These are phyloP conservation scores for Jackrogersella multiformis DNA, from an alignment of 495 filamentous ascomycete species.

Conservation along the genomic window DNA sequence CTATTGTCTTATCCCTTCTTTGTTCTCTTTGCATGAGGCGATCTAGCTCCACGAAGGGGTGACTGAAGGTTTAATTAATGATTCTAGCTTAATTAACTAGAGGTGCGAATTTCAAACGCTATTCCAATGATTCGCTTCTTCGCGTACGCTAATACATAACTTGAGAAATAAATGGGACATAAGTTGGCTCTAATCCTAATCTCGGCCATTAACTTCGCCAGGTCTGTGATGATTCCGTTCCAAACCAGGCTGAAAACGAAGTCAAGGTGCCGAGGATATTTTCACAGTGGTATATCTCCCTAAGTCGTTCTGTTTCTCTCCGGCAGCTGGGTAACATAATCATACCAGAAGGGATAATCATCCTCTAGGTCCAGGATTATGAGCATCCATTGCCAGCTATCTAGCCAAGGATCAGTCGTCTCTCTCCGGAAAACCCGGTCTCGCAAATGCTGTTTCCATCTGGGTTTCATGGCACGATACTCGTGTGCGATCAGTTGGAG, in stretches of 20 bases:
- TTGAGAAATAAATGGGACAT: too few relatives aligned
- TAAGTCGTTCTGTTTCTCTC: conserved; percentile 11
- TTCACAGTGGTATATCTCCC: conserved; percentile 18
- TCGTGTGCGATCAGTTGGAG: conserved; percentile 1
- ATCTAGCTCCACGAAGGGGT: too few relatives aligned
- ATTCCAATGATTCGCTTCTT: too few relatives aligned
- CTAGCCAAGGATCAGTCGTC: conserved; percentile 8
- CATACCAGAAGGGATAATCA: conserved; percentile 5
- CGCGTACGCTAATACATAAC: too few relatives aligned
- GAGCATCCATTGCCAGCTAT: conserved; percentile 15
- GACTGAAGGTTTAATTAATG: too few relatives aligned
- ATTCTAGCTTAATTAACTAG: neutral
- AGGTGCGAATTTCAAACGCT: too few relatives aligned
- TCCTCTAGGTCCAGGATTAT: conserved; percentile 1
- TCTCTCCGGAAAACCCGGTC: neutral
- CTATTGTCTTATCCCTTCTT: neutral
- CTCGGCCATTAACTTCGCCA: neutral
- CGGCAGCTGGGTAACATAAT: conserved; percentile 2
- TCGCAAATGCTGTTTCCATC: conserved; percentile 5
- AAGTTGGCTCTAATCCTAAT: too few relatives aligned
- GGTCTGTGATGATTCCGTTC: neutral
- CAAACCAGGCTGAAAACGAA: neutral
- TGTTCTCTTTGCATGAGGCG: neutral
- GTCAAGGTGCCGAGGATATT: neutral
- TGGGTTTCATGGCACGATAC: conserved; percentile 4